Conservation (phyloP, 805 yeast genomes). For the Yamadazyma sp. region DNA sequence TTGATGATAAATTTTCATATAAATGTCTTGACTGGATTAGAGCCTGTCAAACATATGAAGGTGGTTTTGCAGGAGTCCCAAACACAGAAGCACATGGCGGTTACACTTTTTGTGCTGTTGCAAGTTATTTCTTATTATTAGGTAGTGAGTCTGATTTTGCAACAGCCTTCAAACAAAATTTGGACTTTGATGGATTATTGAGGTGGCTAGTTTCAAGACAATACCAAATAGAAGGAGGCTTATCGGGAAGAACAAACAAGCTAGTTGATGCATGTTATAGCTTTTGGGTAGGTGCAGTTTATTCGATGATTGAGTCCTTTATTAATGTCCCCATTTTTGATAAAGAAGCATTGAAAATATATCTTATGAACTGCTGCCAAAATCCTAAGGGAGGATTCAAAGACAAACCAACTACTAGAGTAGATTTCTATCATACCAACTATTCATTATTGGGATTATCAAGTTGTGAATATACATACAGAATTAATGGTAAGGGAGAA, state of each 20-base stretch:
- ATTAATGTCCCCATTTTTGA: constrained; percentile 34
- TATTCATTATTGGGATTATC: constrained; percentile 78
- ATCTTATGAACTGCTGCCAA: constrained; percentile 78
- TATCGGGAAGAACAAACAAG: constrained; percentile 87
- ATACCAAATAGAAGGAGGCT: constrained; percentile 73
- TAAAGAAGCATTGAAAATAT: constrained; percentile 58
- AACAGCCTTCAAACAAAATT: constrained; percentile 11
- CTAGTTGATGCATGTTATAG: constrained; percentile 95
- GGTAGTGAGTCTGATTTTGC: constrained; percentile 16
- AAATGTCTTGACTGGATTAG: constrained; percentile 59
- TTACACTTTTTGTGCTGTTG: constrained; percentile 83
- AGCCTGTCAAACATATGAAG: constrained; percentile 86
- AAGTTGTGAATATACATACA: constrained; percentile 46
- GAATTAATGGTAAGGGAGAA: background rate
- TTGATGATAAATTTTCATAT: constrained; percentile 55
- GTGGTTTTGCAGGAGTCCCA: constrained; percentile 89
- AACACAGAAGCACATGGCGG: constrained; percentile 94
- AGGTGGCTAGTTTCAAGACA: constrained; percentile 77
- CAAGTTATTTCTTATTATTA: constrained; percentile 51
- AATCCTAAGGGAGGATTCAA: constrained; percentile 66
- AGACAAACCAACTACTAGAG: constrained; percentile 80
- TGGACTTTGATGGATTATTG: constrained; percentile 49
- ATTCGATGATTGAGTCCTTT: constrained; percentile 60
- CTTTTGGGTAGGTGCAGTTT: constrained; percentile 89
- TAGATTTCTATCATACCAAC: constrained; percentile 91